These are phyloP conservation scores for Cercospora sp. DNA, from an alignment of 2,329 filamentous ascomycete species.

Conservation along the genomic window DNA sequence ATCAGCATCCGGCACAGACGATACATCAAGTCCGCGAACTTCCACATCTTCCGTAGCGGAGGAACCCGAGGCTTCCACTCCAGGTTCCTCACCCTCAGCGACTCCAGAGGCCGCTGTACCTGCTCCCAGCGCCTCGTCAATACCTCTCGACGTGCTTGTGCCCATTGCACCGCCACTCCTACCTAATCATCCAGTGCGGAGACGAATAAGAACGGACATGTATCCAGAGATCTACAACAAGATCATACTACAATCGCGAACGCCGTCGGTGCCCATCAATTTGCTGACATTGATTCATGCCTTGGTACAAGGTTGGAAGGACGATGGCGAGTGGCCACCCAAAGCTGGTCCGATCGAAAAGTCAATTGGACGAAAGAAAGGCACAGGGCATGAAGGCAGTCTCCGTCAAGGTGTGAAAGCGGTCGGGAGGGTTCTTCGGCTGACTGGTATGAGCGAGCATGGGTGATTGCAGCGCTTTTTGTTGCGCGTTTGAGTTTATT, in stretches of 20 bases:
- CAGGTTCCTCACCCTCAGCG: constrained; percentile 24
- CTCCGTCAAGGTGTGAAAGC: constrained; percentile 48
- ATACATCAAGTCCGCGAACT: constrained; percentile 32
- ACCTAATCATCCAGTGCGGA: constrained; percentile 70
- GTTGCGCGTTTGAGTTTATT: background rate
- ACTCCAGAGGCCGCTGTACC: constrained; percentile 17
- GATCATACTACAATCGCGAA: constrained; percentile 74
- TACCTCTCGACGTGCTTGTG: constrained; percentile 50
- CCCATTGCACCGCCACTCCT: constrained; percentile 74
- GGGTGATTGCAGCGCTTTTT: background rate
- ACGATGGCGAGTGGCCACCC: constrained; percentile 90
- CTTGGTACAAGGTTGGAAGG: constrained; percentile 87
- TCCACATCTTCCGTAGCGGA: constrained; percentile 42
- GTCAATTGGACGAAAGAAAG: constrained; percentile 43
- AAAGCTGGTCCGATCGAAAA: constrained; percentile 54
- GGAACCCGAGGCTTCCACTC: constrained; percentile 21
- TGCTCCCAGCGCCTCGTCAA: constrained; percentile 4
- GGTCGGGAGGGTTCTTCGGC: constrained; percentile 46
- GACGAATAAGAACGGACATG: constrained; percentile 69
- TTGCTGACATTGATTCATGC: constrained; percentile 75
- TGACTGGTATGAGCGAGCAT: constrained; percentile 27
- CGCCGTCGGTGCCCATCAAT: constrained; percentile 86
- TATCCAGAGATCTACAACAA: constrained; percentile 89
- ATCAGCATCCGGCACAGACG: constrained; percentile 28
- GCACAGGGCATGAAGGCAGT: constrained; percentile 26